Base-by-base conservation (phyloP, 345 rosid species). In the Euphorbia pulcherrima region DNA sequence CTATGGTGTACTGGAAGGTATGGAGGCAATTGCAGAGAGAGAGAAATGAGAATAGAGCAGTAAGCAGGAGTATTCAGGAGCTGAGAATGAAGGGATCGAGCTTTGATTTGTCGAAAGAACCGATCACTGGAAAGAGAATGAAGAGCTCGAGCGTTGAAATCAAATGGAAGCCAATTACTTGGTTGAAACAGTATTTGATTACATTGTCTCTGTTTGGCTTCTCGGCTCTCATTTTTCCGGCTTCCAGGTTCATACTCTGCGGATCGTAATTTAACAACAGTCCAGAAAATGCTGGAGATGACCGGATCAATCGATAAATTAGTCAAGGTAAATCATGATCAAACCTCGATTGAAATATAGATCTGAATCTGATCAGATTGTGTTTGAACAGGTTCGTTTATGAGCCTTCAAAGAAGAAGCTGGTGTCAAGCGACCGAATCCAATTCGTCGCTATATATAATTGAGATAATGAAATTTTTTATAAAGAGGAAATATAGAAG, bases 101-200 rank as follows among this genome's bases (percentile, higher is more conserved):
- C 82, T 92, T 92, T 16, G 97, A 95, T 77, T 30, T 95, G 81
- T 87, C 96, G 0, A 95, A 92, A 73, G 99, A 95, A 74, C 97
- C 97, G 8, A 75, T 71, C 67, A 75, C 71, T 46, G 90, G 96
- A 71, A 89, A 77, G 82, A 88, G 88, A 74, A 85, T 92, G 88
- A 92, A 88, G 85, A 95, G 99, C 59, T 90, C 97, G 0, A 90
- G 98, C 62, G 98, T 95, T 39, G 96, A 91, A 83, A 88, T 95
- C 76, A 88, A 92, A 58, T 92, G 97, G 97, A 91, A 87, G 75
- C 97, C 92, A 37, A 57, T 92, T 39, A 85, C 87, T 75, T 92
- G 93, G 92, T 83, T 86, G 68, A 82, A 88, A 28, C 93, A 86
- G 76, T 77, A 92, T 73, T 60, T 82, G 65, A 69, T 90, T 29